Percentiles rank a stretch among this genome's conserved stretches.
Conservation (phyloP, 768 basidiomycete species). For the Lentinula edodes region DNA sequence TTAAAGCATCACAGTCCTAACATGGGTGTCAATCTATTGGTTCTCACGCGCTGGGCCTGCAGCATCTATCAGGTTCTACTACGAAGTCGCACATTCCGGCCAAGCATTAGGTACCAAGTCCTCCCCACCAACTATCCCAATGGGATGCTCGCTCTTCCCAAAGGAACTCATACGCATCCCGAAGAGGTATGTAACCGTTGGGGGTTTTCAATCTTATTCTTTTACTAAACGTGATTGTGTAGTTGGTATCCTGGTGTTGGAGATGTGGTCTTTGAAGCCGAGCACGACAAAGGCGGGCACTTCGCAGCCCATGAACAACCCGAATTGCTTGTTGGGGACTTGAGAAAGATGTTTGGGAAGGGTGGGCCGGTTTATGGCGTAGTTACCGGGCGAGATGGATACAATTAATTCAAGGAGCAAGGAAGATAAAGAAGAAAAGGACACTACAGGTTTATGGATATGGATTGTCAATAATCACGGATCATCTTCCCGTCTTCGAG, state of each 20-base stretch:
- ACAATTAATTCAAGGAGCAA: not conserved
- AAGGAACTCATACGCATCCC: not conserved
- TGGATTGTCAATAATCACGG: not conserved
- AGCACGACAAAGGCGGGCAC: not conserved
- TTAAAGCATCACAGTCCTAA: conserved; percentile 13
- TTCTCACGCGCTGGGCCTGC: conserved; percentile 23
- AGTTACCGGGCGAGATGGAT: conserved; percentile 23
- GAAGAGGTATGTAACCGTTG: not conserved
- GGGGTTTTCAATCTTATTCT: not conserved
- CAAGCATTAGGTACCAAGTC: not conserved
- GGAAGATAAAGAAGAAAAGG: too few species aligned
- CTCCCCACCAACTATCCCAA: not conserved
- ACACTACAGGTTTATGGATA: too few species aligned
- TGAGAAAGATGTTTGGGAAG: conserved; percentile 32
- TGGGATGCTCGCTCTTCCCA: conserved; percentile 1
- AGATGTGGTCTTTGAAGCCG: conserved; percentile 4
- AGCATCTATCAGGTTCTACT: conserved; percentile 13
- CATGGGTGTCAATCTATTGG: conserved; percentile 24
- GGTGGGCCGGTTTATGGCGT: conserved; percentile 27
- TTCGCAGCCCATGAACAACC: conserved; percentile 9
- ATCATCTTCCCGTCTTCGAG: too few species aligned
- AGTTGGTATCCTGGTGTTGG: not conserved
- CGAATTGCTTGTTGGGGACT: conserved; percentile 23
- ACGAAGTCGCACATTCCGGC: conserved; percentile 10
- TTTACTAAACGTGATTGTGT: not conserved